These are phyloP conservation scores for Bisporella sp. DNA, from an alignment of 2,329 filamentous ascomycete species.

Conservation along the genomic window DNA sequence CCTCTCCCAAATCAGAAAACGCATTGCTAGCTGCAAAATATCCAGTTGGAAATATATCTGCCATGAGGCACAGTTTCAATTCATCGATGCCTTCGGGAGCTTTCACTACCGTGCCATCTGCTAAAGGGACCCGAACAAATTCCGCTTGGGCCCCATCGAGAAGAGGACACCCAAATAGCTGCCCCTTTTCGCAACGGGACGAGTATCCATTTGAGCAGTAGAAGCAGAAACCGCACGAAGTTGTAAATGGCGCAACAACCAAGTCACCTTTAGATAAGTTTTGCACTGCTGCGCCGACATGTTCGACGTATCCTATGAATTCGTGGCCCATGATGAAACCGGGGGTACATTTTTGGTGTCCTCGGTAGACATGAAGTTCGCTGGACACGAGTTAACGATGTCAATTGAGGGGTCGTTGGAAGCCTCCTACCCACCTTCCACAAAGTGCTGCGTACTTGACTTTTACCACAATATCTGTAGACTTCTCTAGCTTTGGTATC, in stretches of 20 bases:
- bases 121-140: constrained; percentile 71
- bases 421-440: constrained; percentile 57
- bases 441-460: constrained; percentile 79
- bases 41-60: constrained; percentile 81
- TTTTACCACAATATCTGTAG: constrained; percentile 74
- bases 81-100: constrained; percentile 64
- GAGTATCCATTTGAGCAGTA: constrained; percentile 74
- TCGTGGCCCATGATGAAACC: constrained; percentile 67
- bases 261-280: constrained; percentile 65
- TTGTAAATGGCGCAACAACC: constrained; percentile 75
- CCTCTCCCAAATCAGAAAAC: constrained; percentile 32
- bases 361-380: constrained; percentile 81
- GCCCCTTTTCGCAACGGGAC: constrained; percentile 65
- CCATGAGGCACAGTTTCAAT: constrained; percentile 68
- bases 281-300: constrained; percentile 59
- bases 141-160: constrained; percentile 76
- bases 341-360: constrained; percentile 63
- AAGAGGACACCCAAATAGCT: constrained; percentile 59
- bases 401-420: neutral
- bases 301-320: constrained; percentile 69
- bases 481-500: constrained; percentile 64
- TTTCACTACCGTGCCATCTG: constrained; percentile 70
- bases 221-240: constrained; percentile 75
- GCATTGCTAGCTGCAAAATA: constrained; percentile 77
- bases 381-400: constrained; percentile 33